Evolutionary conservation across 208 protist species (phyloP).

Genomic region (Crithidia thermophila): DNA sequence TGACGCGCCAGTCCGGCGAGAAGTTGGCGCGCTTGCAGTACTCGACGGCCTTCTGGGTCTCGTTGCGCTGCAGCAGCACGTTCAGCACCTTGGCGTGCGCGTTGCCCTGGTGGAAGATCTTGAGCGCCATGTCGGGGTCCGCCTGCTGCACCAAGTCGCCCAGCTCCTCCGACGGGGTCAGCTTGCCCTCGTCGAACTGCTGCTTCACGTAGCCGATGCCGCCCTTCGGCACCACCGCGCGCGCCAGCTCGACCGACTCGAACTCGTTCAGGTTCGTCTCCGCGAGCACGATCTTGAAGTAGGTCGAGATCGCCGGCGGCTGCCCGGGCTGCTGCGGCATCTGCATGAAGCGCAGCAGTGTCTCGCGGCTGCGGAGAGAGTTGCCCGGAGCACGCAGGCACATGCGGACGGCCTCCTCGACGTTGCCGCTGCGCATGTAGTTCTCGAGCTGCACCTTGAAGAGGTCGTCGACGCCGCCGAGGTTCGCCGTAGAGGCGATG

Average conservation of each 20-base stretch:
- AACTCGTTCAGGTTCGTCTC: conserved; percentile 95
- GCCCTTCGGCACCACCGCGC: conserved; percentile 94
- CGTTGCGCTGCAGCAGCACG: conserved; percentile 94
- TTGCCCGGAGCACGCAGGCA: conserved; percentile 94
- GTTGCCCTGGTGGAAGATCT: conserved; percentile 97
- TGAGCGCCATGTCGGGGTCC: conserved; percentile 95
- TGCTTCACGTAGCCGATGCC: conserved; percentile 95
- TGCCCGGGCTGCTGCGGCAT: conserved; percentile 79
- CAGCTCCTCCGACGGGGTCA: conserved; percentile 98
- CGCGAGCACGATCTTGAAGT: conserved; percentile 98
- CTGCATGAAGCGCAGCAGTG: conserved; percentile 95
- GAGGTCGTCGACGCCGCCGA: conserved; percentile 98
- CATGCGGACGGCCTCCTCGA: conserved; percentile 96
- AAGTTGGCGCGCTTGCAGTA: conserved; percentile 98
- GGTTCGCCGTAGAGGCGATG: conserved; percentile 96
- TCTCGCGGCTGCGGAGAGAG: conserved; percentile 96
- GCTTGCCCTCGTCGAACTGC: conserved; percentile 99
- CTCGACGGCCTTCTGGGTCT: conserved; percentile 97
- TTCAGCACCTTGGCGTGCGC: conserved; percentile 95
- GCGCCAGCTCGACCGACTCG: conserved; percentile 98
- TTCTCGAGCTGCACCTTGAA: conserved; percentile 97
- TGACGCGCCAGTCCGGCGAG: conserved; percentile 95
- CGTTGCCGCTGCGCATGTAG: conserved; percentile 89
- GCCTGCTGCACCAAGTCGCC: conserved; percentile 96
- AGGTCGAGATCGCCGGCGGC: conserved; percentile 96